Percentiles rank a stretch among this genome's conserved stretches.
Evolutionary conservation across 1,139 yeast species (phyloP).

Genomic region (Sugiyamaella neomexicana): DNA sequence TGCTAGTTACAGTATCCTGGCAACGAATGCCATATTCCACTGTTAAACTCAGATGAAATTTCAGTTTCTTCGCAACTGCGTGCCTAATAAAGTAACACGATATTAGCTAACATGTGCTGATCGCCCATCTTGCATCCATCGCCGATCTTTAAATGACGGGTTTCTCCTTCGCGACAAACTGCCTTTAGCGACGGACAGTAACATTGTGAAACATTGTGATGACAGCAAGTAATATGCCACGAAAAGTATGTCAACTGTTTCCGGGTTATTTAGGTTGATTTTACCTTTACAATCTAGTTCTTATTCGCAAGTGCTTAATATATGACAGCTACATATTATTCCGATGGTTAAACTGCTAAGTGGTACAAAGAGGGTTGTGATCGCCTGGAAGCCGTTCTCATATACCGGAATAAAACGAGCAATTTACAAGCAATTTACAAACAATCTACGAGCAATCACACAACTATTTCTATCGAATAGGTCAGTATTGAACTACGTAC

Average conservation of each 20-base stretch:
- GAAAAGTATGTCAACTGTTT: neutral
- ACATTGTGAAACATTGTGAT: slow-evolving; percentile 1
- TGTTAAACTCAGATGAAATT: too few relatives aligned
- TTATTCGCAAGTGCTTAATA: neutral
- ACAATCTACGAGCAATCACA: too few relatives aligned
- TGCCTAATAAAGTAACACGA: slow-evolving; percentile 2
- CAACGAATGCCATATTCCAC: neutral
- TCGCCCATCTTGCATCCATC: slow-evolving; percentile 5
- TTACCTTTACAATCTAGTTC: too few relatives aligned
- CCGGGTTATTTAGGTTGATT: neutral
- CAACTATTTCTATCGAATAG: too few relatives aligned
- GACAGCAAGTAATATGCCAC: neutral
- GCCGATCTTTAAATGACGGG: slow-evolving; percentile 3
- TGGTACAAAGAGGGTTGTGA: neutral
- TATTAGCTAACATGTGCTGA: slow-evolving; percentile 2
- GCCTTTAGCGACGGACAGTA: neutral
- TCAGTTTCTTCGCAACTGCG: neutral
- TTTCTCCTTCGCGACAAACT: slow-evolving; percentile 5
- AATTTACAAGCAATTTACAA: too few relatives aligned
- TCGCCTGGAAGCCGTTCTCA: too few relatives aligned
- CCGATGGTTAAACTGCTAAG: neutral
- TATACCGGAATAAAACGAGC: too few relatives aligned
- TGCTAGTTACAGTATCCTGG: neutral
- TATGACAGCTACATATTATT: too few relatives aligned
- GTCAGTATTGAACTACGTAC: too few relatives aligned